Evolutionary conservation across 805 yeast species (phyloP), one percentile per base, ranked within the genome.

Genomic region (Cyberlindnera petersonii): DNA sequence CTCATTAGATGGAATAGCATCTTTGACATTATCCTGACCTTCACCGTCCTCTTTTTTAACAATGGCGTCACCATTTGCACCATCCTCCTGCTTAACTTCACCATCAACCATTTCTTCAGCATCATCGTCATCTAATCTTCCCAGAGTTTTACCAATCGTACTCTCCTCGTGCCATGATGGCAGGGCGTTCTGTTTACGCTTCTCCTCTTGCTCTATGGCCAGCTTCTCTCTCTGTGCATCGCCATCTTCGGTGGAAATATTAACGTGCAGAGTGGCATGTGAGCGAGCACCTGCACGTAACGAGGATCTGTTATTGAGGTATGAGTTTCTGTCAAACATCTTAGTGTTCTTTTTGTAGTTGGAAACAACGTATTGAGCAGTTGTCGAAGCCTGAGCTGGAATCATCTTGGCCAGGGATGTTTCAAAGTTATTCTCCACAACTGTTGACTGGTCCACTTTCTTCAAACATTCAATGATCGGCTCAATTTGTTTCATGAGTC

Each of bases 141-240:
- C 85, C 42, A 76, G 60, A 11, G 72, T 62, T 32, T 94, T 61
- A 32, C 95, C 96, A 49, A 91, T 91, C 1, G 99, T 89, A 56
- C 91, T 79, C 50, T 82, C 82, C 48, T 83, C 78, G 59, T 93
- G 96, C 99, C 99, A 93, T 21, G 93, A 82, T 7, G 99, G 99
- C 49, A 93, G 71, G 4, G 96, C 96, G 59, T 93, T 93, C 61
- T 91, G 96, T 56, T 84, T 82, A 60, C 89, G 60, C 74, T 81
- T 61, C 75, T 78, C 72, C 74, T 79, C 67, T 69, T 79, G 63
- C 59, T 84, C 82, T 56, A 75, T 68, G 50, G 79, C 79, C 56
- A 69, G 73, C 52, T 73, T 72, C 61, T 81, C 88, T 50, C 77
- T 74, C 56, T 74, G 79, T 49, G 74, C 71, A 44, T 78, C 77